Conservation (phyloP, 768 basidiomycete genomes). For the Hericium coralloides region DNA sequence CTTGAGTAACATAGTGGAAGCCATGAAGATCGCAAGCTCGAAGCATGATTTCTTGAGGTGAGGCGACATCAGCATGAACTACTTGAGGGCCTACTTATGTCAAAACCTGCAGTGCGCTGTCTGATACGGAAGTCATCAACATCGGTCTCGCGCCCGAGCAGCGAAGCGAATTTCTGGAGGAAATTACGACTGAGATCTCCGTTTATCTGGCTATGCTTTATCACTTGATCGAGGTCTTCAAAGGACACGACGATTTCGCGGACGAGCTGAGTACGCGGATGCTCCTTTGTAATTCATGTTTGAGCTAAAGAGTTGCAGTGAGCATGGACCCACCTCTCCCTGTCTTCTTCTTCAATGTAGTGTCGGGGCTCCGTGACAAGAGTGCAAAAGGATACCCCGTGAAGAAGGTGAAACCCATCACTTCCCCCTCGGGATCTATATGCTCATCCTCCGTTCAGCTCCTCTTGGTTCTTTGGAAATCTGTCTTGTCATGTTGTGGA, state of each 20-base stretch:
- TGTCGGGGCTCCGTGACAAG: constrained; percentile 87
- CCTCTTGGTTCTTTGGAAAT: constrained; percentile 91
- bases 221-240: constrained; percentile 88
- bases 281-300: background rate
- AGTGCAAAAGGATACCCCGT: constrained; percentile 94
- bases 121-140: constrained; percentile 65
- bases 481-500: constrained; percentile 84
- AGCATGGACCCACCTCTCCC: constrained; percentile 91
- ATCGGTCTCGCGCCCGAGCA: constrained; percentile 64
- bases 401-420: constrained; percentile 62
- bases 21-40: constrained; percentile 81
- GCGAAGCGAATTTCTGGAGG: constrained; percentile 74
- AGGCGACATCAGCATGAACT: constrained; percentile 6
- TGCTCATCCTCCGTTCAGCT: constrained; percentile 41
- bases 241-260: constrained; percentile 89
- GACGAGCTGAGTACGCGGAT: constrained; percentile 83
- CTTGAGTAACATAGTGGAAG: constrained; percentile 72
- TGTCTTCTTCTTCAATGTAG: constrained; percentile 82
- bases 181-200: constrained; percentile 85
- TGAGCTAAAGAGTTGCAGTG: constrained; percentile 43
- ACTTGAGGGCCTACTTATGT: background rate
- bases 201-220: constrained; percentile 95
- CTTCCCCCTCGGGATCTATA: constrained; percentile 3
- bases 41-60: constrained; percentile 83
- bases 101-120: constrained; percentile 45